Evolutionary conservation across 441 rosid genomes (phyloP).

Genomic region (Aquilaria agallochum): DNA sequence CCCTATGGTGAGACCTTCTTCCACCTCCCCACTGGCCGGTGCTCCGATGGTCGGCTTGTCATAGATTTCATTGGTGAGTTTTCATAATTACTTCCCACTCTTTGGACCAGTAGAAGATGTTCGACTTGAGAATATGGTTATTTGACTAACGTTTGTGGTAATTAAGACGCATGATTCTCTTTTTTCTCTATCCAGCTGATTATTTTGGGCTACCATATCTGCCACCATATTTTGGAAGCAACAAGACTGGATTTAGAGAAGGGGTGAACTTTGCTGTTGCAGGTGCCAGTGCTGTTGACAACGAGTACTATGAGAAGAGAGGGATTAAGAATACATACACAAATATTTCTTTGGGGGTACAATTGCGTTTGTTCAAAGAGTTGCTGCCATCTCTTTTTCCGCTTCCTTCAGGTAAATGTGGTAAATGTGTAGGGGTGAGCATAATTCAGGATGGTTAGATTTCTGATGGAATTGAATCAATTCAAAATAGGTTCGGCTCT

Average conservation of each 20-base stretch:
- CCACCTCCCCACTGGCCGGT: constrained; percentile 30
- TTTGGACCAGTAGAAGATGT: background rate
- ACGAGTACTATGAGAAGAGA: constrained; percentile 21
- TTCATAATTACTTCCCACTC: too few relatives aligned
- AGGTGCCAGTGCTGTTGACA: constrained; percentile 46
- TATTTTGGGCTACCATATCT: constrained; percentile 35
- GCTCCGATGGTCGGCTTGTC: constrained; percentile 51
- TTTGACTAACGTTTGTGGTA: too few relatives aligned
- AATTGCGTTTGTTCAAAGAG: constrained; percentile 31
- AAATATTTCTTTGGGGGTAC: constrained; percentile 29
- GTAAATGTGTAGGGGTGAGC: constrained; percentile 6
- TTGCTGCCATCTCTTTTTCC: constrained; percentile 27
- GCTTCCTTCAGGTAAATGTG: constrained; percentile 24
- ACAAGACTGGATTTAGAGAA: constrained; percentile 6
- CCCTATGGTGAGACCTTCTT: constrained; percentile 49
- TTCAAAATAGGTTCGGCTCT: too few relatives aligned
- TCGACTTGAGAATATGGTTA: background rate
- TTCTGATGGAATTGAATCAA: too few relatives aligned
- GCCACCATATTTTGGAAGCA: constrained; percentile 28
- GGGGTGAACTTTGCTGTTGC: constrained; percentile 56
- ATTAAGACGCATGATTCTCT: too few relatives aligned
- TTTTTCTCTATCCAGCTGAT: constrained; percentile 27
- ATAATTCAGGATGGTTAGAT: too few relatives aligned
- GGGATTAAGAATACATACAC: constrained; percentile 21
- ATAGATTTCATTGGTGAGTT: constrained; percentile 44